Base-by-base conservation (phyloP, 2,329 filamentous ascomycete species). In the Fusarium sterilihyphosum region DNA sequence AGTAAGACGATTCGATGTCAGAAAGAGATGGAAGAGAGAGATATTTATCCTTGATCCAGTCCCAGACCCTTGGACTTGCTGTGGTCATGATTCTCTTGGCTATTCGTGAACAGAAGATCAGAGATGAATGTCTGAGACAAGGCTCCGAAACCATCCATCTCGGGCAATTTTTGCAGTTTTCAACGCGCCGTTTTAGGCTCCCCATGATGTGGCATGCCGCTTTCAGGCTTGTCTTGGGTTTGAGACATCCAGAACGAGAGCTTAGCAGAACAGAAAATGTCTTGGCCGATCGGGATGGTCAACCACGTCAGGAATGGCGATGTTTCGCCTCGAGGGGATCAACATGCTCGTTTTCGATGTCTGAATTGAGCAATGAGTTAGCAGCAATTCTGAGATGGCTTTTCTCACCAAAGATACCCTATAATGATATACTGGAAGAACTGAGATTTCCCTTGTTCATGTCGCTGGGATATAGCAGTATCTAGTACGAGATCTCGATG, bases 31-130 rank as follows among this genome's bases (percentile, higher is more conserved):
- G 31, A 44, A 13, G 11, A 24, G 14, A 50, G 50, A 31, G n/a
- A 29, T 68, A 72, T 71, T 74, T 71, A 67, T 65, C 56, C 58
- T 41, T 54, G 24, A 24, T 22, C 41, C 29, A 47, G 29, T 9
- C 49, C 33, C 37, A 16, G 44, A 38, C 61, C 49, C 43, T 37
- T 33, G 24, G n/a, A 18, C 18, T 67, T 59, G n/a, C n/a, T 70
- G 33, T 46, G 24, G 11, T 14, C 52, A 47, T 68, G 16, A 38
- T 60, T 26, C 50, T 38, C 13, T 60, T 41, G 26, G 17, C 41
- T 41, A 61, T 54, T 57, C 47, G 57, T 31, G 47, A 53, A 59
- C 33, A 65, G 61, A 57, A 26, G 35, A 69, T 58, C 49, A 35
- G 61, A 62, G 43, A 18, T 3, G 13, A 35, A 33, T 35, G 35